phyloP scores from a whole-genome alignment of 2,329 filamentous ascomycete genomes.

The Paracamarosporium sp. region DNA sequence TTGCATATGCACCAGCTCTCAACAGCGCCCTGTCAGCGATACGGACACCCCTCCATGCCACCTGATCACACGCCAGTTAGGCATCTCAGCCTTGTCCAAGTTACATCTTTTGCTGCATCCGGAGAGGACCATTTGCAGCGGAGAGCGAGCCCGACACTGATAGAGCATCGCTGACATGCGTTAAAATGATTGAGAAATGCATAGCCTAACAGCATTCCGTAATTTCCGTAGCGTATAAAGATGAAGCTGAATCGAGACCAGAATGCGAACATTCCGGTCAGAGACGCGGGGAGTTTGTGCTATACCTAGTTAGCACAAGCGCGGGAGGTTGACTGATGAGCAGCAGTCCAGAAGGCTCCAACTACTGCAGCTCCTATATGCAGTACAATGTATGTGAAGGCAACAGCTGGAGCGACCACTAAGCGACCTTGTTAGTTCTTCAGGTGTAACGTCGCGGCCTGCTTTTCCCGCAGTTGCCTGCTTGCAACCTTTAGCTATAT shows the following conservation, averaged over 20 bases:
- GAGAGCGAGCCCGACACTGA: too few relatives aligned
- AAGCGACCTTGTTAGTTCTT: not conserved
- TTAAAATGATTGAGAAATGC: too few relatives aligned
- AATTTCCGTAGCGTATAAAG: not conserved
- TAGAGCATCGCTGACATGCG: too few relatives aligned
- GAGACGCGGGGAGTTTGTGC: conserved; percentile 8
- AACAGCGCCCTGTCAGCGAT: not conserved
- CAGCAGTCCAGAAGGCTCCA: not conserved
- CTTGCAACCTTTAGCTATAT: not conserved
- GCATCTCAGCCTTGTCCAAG: not conserved
- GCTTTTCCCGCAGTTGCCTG: not conserved
- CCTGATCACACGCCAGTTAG: not conserved
- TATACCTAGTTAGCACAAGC: conserved; percentile 1
- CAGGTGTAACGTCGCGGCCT: not conserved
- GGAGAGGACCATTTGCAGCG: too few relatives aligned
- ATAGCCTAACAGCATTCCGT: not conserved
- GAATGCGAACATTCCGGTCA: conserved; percentile 6
- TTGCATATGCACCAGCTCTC: not conserved
- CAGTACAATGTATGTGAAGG: conserved; percentile 2
- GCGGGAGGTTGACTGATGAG: not conserved
- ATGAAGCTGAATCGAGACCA: not conserved
- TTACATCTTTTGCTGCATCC: not conserved
- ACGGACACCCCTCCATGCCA: not conserved
- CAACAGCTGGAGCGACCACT: not conserved
- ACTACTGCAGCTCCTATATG: not conserved